These are phyloP conservation scores for Penicillium bialowiezense DNA, from an alignment of 495 filamentous ascomycete genomes.

Conservation along the genomic window DNA sequence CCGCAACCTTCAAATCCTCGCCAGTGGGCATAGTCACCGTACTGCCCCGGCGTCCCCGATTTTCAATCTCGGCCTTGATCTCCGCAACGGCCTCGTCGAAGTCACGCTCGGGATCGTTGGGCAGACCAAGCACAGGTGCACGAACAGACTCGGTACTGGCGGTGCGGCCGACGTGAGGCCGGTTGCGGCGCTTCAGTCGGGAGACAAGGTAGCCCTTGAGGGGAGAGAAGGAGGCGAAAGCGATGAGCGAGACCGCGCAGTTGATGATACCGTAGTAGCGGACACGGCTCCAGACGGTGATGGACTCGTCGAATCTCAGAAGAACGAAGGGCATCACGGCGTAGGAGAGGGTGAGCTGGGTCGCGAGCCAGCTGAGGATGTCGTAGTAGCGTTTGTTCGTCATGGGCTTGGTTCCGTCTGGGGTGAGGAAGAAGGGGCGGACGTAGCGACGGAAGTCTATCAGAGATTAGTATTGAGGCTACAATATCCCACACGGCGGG, in stretches of 20 bases:
- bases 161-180: slow-evolving; percentile 26
- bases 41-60: slow-evolving; percentile 52
- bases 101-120: slow-evolving; percentile 71
- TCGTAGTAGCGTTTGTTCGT: slow-evolving; percentile 85
- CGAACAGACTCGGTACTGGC: slow-evolving; percentile 30
- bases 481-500: too few species aligned
- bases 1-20: slow-evolving; percentile 42
- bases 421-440: slow-evolving; percentile 89
- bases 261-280: slow-evolving; percentile 82
- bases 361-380: slow-evolving; percentile 70
- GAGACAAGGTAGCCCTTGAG: slow-evolving; percentile 60
- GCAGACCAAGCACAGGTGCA: slow-evolving; percentile 71
- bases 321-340: slow-evolving; percentile 79
- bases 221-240: slow-evolving; percentile 69
- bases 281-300: slow-evolving; percentile 76
- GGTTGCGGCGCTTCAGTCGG: slow-evolving; percentile 57
- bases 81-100: slow-evolving; percentile 77
- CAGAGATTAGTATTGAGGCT: slow-evolving; percentile 5
- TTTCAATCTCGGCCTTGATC: slow-evolving; percentile 66
- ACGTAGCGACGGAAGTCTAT: slow-evolving; percentile 83
- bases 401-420: slow-evolving; percentile 61
- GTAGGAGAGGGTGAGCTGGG: slow-evolving; percentile 83
- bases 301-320: slow-evolving; percentile 61
- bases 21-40: slow-evolving; percentile 46
- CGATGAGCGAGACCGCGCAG: slow-evolving; percentile 58